Conservation (phyloP, 1,284 basidiomycete genomes). For the Phylloporus gajari region DNA sequence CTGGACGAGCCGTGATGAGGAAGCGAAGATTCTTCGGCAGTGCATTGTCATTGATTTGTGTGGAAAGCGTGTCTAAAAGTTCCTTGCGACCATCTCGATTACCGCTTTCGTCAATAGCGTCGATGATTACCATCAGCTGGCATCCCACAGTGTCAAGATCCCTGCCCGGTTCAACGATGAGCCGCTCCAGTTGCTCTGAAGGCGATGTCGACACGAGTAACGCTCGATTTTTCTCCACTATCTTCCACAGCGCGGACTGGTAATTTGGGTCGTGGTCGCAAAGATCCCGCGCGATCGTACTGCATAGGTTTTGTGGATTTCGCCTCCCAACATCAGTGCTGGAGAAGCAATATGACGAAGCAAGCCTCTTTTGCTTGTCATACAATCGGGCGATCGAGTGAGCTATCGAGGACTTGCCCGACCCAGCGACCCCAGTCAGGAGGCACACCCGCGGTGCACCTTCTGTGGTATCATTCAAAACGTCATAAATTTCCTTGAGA, state of each 20-base stretch:
- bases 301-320: not conserved
- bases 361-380: not conserved
- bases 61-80: not conserved
- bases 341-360: not conserved
- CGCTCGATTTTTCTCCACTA: slow-evolving; percentile 6
- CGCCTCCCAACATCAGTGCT: not conserved
- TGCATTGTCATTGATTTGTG: not conserved
- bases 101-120: slow-evolving; percentile 24
- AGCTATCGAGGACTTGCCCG: too few relatives aligned
- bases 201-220: slow-evolving; percentile 10
- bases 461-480: not conserved
- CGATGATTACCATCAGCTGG: slow-evolving; percentile 14
- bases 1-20: not conserved
- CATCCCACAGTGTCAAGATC: slow-evolving; percentile 6
- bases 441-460: too few relatives aligned
- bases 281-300: not conserved
- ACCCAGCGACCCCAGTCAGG: too few relatives aligned
- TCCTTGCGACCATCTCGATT: not conserved
- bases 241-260: slow-evolving; percentile 2
- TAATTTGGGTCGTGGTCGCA: slow-evolving; percentile 4
- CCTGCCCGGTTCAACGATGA: slow-evolving; percentile 11
- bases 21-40: slow-evolving; percentile 16
- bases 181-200: slow-evolving; percentile 6
- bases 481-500: not conserved
- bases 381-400: too few relatives aligned